Evolutionary conservation across 169 alveolate genomes (phyloP), one percentile per base, ranked within the genome.

Genomic region (Cryptosporidium ubiquitum): DNA sequence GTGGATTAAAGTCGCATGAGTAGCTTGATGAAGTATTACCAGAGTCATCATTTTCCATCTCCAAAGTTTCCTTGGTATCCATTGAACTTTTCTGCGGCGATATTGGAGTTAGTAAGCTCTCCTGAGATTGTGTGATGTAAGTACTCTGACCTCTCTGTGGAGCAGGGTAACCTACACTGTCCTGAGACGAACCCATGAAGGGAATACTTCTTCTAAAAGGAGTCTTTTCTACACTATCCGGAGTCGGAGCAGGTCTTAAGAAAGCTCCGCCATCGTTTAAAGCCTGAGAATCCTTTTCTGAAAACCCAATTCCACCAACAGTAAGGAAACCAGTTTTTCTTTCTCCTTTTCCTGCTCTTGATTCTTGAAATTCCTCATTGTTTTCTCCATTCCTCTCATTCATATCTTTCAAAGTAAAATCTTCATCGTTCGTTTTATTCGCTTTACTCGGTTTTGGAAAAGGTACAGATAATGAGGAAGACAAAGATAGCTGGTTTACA

Each of bases 151-250:
- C 79, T 39, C 89, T 57, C 16, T 79, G 75, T 58, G 89, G 89
- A 39, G 89, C 89, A 42, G 89, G 89, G 33, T 79, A 79, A 2
- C 89, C 89, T 4, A 79, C 89, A 29, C 89, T 79, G 39, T 79
- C 89, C 61, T 79, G 89, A 35, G 89, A 79, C 26, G 89, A 79
- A 79, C 75, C 75, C 55, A 66, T 35, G 26, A 61, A 61, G 6
- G 89, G 89, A 40, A 79, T 79, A 29, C 89, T 79, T 35, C 79
- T 58, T 49, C 89, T 79, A 40, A 61, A 79, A 14, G 89, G 89
- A 35, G 89, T 79, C 61, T 79, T 64, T 26, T 79, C 89, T n/a
- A 79, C 44, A 49, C 79, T 58, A 10, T 40, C 74, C 1, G 51
- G 14, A 6, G 47, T 33, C 16, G 40, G 68, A 2, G 37, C 37